Conservation (phyloP, 495 filamentous ascomycete species). For the Aspergillus sparsus region DNA sequence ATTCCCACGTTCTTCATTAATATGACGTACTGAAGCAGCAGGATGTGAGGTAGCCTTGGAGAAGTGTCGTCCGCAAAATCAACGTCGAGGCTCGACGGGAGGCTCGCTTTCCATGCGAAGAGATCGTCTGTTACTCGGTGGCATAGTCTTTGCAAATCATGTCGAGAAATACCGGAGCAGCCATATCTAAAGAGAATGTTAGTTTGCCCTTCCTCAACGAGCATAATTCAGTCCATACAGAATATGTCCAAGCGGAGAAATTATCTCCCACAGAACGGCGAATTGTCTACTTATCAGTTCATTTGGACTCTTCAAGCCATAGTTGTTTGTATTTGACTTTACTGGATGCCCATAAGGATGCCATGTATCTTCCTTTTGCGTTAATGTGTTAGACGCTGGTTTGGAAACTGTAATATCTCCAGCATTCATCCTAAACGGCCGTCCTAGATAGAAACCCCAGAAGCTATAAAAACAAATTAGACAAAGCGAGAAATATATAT, state of each 20-base stretch:
- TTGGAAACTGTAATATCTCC: conserved; percentile 49
- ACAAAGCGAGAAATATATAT: neutral
- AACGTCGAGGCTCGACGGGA: conserved; percentile 45
- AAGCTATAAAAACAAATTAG: conserved; percentile 30
- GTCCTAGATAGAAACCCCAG: conserved; percentile 52
- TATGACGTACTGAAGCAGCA: conserved; percentile 48
- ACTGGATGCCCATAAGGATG: conserved; percentile 44
- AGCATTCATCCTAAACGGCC: conserved; percentile 49
- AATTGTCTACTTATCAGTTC: conserved; percentile 49
- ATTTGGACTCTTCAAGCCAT: conserved; percentile 37
- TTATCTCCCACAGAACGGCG: conserved; percentile 51
- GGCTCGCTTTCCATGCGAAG: conserved; percentile 50
- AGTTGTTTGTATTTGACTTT: conserved; percentile 22
- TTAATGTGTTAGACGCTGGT: conserved; percentile 39
- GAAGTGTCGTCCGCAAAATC: conserved; percentile 40
- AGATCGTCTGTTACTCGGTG: conserved; percentile 47
- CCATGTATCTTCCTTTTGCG: conserved; percentile 44
- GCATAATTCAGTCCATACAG: conserved; percentile 34
- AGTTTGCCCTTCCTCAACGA: conserved; percentile 7
- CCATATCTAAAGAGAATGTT: conserved; percentile 39
- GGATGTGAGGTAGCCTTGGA: conserved; percentile 46
- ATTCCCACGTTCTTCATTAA: neutral
- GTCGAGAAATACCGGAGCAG: conserved; percentile 46
- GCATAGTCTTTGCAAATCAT: conserved; percentile 47
- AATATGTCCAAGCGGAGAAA: conserved; percentile 50